Evolutionary conservation across 164 flowering plant genomes (phyloP).

Genomic region (Piper longum): DNA sequence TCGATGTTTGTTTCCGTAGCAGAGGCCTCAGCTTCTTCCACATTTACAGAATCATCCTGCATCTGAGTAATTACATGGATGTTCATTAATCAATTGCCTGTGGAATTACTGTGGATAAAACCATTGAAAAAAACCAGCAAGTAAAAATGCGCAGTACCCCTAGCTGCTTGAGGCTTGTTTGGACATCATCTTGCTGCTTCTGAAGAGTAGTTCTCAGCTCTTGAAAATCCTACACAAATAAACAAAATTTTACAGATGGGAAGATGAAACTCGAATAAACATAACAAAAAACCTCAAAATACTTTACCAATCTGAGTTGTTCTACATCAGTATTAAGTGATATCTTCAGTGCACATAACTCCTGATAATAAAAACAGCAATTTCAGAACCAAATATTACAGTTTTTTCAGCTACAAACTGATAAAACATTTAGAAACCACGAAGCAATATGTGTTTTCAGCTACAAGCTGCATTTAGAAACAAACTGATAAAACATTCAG

Average conservation of each 20-base stretch:
- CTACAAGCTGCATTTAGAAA: too few relatives aligned
- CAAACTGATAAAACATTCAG: background rate
- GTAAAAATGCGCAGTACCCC: conserved; percentile 5
- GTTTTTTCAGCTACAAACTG: background rate
- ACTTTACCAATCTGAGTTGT: conserved; percentile 59
- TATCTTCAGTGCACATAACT: conserved; percentile 63
- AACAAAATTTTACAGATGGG: background rate
- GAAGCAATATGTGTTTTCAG: background rate
- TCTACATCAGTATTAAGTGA: conserved; percentile 80
- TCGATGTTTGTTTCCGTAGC: background rate
- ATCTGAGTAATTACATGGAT: conserved; percentile 6
- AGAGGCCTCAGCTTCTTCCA: background rate
- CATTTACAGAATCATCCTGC: background rate
- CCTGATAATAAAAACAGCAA: conserved; percentile 24
- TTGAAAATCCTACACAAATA: conserved; percentile 25
- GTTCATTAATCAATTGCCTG: too few relatives aligned
- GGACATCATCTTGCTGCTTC: conserved; percentile 85
- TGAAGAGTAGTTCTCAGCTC: conserved; percentile 67
- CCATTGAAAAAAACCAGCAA: too few relatives aligned
- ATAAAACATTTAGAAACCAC: background rate
- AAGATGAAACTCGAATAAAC: background rate
- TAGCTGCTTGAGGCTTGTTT: conserved; percentile 40
- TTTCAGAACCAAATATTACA: background rate
- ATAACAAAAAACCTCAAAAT: background rate
- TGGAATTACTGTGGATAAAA: too few relatives aligned